A percentile compares a stretch with the other conserved stretches of the same genome.
Conservation (phyloP, 1,284 basidiomycete species). For the Apiotrichum porosum region DNA sequence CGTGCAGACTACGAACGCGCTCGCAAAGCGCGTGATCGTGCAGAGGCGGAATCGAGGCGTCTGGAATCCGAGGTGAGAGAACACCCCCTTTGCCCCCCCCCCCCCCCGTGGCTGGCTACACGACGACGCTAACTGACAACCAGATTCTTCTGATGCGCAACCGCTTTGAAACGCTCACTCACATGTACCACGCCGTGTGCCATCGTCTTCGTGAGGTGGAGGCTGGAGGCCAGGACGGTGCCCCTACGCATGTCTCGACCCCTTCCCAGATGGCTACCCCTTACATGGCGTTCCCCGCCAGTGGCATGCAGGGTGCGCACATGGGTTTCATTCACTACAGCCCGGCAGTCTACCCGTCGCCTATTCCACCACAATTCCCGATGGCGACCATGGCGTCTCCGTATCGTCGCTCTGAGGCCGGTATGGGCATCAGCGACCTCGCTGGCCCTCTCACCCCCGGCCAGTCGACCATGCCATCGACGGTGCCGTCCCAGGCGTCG, state of each 20-base stretch:
- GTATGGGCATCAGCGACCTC: slow-evolving; percentile 9
- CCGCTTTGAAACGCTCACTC: slow-evolving; percentile 17
- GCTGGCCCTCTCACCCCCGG: slow-evolving; percentile 41
- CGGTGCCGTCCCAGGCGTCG: slow-evolving; percentile 5
- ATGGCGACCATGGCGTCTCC: neutral
- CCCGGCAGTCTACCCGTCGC: slow-evolving; percentile 1
- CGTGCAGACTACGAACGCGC: slow-evolving; percentile 30
- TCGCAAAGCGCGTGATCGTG: slow-evolving; percentile 19
- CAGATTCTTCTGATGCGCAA: slow-evolving; percentile 15
- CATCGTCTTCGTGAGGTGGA: slow-evolving; percentile 13
- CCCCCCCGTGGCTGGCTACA: neutral
- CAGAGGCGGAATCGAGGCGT: slow-evolving; percentile 25
- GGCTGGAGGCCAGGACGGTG: neutral
- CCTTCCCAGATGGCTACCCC: neutral
- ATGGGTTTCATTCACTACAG: neutral
- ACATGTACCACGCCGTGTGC: slow-evolving; percentile 18
- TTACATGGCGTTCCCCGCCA: slow-evolving; percentile 1
- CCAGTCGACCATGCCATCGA: neutral
- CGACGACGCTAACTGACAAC: too few species aligned
- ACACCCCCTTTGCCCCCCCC: neutral
- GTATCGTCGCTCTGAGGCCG: slow-evolving; percentile 3
- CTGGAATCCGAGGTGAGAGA: slow-evolving; percentile 38
- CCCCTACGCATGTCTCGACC: neutral
- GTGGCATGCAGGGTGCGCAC: neutral
- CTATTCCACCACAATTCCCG: slow-evolving; percentile 4